A percentile compares a stretch with the other conserved stretches of the same genome.
These are phyloP conservation scores for Tetrahymena elliotti DNA, from an alignment of 73 alveolate species.

Conservation along the genomic window DNA sequence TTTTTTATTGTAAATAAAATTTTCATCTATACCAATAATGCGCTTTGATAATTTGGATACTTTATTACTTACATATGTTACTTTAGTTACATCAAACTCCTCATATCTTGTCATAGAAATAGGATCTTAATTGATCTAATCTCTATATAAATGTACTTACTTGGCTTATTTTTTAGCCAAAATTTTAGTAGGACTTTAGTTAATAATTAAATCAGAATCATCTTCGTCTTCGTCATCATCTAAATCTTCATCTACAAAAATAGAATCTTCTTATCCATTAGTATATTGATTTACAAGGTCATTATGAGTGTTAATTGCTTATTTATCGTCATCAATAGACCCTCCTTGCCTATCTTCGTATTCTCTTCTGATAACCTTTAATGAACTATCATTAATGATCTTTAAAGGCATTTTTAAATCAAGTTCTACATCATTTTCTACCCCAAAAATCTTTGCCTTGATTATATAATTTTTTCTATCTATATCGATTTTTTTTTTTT, in stretches of 20 bases:
- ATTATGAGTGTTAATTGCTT: neutral
- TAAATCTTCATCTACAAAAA: neutral
- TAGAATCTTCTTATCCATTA: neutral
- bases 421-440: neutral
- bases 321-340: neutral
- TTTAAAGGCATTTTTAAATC: neutral
- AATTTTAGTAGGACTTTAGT: neutral
- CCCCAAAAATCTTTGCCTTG: neutral
- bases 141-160: neutral
- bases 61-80: neutral
- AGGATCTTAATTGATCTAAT: neutral
- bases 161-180: neutral
- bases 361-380: neutral
- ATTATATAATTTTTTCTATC: neutral
- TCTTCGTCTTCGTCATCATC: neutral
- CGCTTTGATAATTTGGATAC: neutral
- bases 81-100: neutral
- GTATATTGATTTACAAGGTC: neutral
- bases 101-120: neutral
- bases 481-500: neutral
- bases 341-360: neutral
- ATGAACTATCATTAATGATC: neutral
- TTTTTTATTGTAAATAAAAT: neutral
- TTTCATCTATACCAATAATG: neutral
- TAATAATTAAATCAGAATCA: neutral